These are phyloP conservation scores for Microsporum audouinii DNA, from an alignment of 2,329 filamentous ascomycete genomes.

Conservation along the genomic window DNA sequence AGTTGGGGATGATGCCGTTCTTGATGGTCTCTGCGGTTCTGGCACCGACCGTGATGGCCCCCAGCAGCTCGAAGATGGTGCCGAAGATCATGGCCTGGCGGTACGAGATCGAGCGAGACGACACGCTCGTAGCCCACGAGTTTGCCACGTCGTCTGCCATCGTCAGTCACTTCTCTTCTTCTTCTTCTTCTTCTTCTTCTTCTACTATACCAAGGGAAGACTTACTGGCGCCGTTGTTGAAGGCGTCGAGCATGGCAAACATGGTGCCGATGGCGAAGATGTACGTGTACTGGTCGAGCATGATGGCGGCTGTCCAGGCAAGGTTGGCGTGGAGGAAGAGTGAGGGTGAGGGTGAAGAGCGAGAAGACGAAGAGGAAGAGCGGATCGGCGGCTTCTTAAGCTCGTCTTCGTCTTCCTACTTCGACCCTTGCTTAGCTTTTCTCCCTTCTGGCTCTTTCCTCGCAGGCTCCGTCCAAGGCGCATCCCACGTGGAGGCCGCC, in stretches of 20 bases:
- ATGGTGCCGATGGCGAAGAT: conserved; percentile 64
- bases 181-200: not conserved
- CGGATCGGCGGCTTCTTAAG: not conserved
- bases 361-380: not conserved
- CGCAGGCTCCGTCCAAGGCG: not conserved
- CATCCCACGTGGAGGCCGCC: not conserved
- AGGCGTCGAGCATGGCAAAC: conserved; percentile 66
- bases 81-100: conserved; percentile 56
- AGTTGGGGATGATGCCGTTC: conserved; percentile 58
- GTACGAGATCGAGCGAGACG: conserved; percentile 64
- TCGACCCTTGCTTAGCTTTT: not conserved
- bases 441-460: not conserved
- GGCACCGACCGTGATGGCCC: conserved; percentile 55
- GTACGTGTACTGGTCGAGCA: conserved; percentile 56
- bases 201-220: conserved; percentile 15
- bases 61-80: conserved; percentile 56
- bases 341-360: not conserved
- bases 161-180: conserved; percentile 1
- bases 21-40: conserved; percentile 68
- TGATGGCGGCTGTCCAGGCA: conserved; percentile 28
- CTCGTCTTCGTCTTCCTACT: not conserved
- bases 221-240: conserved; percentile 68
- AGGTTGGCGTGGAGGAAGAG: too few relatives aligned
- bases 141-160: conserved; percentile 67
- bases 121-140: conserved; percentile 69